Conservation (phyloP, 75 land plant species). For the Adiantum capillusveneris region DNA sequence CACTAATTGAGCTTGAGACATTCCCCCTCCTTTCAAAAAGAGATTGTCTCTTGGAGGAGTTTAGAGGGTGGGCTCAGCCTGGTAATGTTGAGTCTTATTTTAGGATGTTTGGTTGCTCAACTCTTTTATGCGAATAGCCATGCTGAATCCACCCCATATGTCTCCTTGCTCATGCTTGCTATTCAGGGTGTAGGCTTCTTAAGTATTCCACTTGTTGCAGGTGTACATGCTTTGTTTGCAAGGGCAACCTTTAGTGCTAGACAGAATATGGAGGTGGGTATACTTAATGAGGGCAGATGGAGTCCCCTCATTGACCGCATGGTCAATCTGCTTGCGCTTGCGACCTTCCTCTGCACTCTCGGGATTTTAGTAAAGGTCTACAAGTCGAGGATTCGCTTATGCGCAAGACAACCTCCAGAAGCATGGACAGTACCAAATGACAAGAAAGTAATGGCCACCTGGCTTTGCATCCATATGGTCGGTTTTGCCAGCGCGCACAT, state of each 20-base stretch:
- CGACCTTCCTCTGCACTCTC: slow-evolving; percentile 12
- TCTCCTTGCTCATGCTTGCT: slow-evolving; percentile 58
- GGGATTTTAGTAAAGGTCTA: slow-evolving; percentile 7
- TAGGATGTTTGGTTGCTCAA: slow-evolving; percentile 44
- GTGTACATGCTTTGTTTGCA: slow-evolving; percentile 16
- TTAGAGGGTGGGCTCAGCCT: slow-evolving; percentile 43
- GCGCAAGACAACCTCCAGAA: not conserved
- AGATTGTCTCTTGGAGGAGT: slow-evolving; percentile 44
- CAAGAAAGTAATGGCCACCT: slow-evolving; percentile 1
- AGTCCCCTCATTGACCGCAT: not conserved
- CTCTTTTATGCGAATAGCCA: slow-evolving; percentile 29
- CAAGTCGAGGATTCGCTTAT: not conserved
- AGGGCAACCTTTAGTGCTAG: not conserved
- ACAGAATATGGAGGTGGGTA: not conserved
- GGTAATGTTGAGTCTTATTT: slow-evolving; percentile 35
- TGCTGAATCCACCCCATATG: slow-evolving; percentile 36
- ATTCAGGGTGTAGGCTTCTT: slow-evolving; percentile 55
- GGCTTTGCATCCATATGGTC: not conserved
- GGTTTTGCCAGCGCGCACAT: slow-evolving; percentile 10
- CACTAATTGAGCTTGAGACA: slow-evolving; percentile 4
- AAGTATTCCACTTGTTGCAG: slow-evolving; percentile 16
- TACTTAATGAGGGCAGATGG: slow-evolving; percentile 1
- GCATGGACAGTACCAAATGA: slow-evolving; percentile 2
- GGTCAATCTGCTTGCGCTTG: slow-evolving; percentile 10
- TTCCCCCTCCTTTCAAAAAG: slow-evolving; percentile 41